Evolutionary conservation across 2,329 filamentous ascomycete genomes (phyloP), one percentile per base, ranked within the genome.

Genomic region (Magnaporthiopsis rhizophila): DNA sequence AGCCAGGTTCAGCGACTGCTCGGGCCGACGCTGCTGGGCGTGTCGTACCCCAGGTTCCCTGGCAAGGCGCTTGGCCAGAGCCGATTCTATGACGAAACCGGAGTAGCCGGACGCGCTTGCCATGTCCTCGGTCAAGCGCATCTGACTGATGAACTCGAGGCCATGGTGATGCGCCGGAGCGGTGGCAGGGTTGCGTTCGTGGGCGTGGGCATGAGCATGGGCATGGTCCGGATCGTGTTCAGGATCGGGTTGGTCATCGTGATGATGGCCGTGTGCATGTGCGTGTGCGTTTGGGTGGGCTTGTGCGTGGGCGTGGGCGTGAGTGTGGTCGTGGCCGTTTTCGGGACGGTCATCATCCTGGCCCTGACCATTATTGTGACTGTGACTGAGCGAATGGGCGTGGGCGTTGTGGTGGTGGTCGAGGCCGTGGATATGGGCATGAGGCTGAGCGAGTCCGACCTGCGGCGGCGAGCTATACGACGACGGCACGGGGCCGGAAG

Each of bases 1-100:
- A n/a, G 75, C 76, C 12, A 86, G 75, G 72, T 86, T 86, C 26
- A 86, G 79, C 58, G 72, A 72, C 69, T 85, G 82, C 57, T 84
- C 82, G 9, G 78, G 76, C 21, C 82, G 80, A 21, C 84, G 80
- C 74, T 86, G 83, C 30, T 78, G 73, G 1, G 83, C 81, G 2
- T 78, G 76, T 3, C 83, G 80, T 66, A 79, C 73, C 50, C 82
- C 82, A 1, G 75, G 71, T 66, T 84, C 80, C 32, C 74, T 72
- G 3, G 81, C 78, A n/a, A 86, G 74, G 56, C 81, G 79, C 73
- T 80, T 83, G n/a, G 81, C 81, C 13, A 86, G 74, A 0, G 80
- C 79, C 69, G 82, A 84, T 71, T 85, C 82, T 30, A 83, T 77
- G 50, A 77, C 76, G 30, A 85, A 75, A 2, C 73, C 70, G 8